Evolutionary conservation across 2,329 filamentous ascomycete genomes (phyloP), one percentile per base, ranked within the genome.

Genomic region (Zopfia rhizophila): DNA sequence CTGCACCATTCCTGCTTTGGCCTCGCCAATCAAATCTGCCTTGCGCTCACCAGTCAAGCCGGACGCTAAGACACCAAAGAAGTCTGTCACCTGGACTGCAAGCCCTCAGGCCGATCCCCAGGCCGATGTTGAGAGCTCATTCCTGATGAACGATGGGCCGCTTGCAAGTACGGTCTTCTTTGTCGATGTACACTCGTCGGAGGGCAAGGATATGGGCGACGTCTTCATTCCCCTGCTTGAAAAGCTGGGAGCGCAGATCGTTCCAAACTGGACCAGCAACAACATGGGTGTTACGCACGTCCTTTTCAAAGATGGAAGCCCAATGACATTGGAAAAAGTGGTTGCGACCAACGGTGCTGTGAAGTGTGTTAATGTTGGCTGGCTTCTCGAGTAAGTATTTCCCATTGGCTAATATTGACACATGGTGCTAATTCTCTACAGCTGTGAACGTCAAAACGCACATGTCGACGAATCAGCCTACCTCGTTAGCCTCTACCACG

Each of bases 301-400:
- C 6, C 84, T 96, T 5, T 96, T 86, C 78, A 96, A 96, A 69
- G 91, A 96, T 63, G 91, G 91, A 32, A 86, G 86, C 29, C 86
- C 87, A 63, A 80, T 87, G 18, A 96, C 91, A 1, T 73, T 96
- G 55, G 87, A 95, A 65, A 95, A 91, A 72, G 87, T 93, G 5
- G 80, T 85, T 45, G 82, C 87, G 59, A 86, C 83, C 27, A 80
- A 82, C 11, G 90, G 90, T 5, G 78, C 89, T 21, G 89, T 96
- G 25, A 86, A 90, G 58, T 95, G 91, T 72, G 90, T 96, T 43
- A 91, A 91, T 37, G 88, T 95, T 33, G 86, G 86, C 55, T 96
- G 91, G 90, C 88, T 94, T 42, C 80, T 96, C 53, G 90, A 96
- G 87, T 91, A 82, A 82, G 87, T 83, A 47, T 21, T 22, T 12